Conservation (phyloP, 176 grass and related monocot genomes). For the Paspalum vaginatum region DNA sequence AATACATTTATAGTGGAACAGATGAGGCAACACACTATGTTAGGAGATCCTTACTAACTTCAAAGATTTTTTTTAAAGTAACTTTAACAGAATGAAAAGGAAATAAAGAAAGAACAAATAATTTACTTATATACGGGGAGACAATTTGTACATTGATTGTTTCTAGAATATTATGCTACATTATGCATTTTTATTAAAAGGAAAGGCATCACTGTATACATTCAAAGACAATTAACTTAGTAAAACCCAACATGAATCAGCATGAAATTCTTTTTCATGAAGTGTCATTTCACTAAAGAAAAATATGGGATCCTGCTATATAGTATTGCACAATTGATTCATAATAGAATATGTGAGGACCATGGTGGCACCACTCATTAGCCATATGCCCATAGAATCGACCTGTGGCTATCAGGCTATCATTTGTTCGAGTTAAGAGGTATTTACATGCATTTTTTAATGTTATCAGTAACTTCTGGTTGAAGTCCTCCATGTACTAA, state of each 20-base stretch:
- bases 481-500: too few relatives aligned
- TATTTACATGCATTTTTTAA: too few relatives aligned
- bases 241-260: neutral
- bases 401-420: too few relatives aligned
- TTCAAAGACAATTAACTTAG: neutral
- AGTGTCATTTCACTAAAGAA: too few relatives aligned
- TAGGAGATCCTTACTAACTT: neutral
- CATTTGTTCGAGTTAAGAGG: too few relatives aligned
- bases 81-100: neutral
- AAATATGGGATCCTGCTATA: neutral
- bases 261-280: too few relatives aligned
- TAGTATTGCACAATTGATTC: neutral
- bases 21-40: neutral
- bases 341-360: too few relatives aligned
- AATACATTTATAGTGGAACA: neutral
- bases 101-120: neutral
- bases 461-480: too few relatives aligned
- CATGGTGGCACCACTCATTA: too few relatives aligned
- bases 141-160: neutral
- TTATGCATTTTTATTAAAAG: neutral
- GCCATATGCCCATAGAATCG: too few relatives aligned
- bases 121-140: neutral
- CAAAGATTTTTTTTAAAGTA: neutral
- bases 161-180: neutral
- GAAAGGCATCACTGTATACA: neutral